Evolutionary conservation across 768 basidiomycete genomes (phyloP), one percentile per base, ranked within the genome.

Genomic region (Agaricus sinodeliciosus): DNA sequence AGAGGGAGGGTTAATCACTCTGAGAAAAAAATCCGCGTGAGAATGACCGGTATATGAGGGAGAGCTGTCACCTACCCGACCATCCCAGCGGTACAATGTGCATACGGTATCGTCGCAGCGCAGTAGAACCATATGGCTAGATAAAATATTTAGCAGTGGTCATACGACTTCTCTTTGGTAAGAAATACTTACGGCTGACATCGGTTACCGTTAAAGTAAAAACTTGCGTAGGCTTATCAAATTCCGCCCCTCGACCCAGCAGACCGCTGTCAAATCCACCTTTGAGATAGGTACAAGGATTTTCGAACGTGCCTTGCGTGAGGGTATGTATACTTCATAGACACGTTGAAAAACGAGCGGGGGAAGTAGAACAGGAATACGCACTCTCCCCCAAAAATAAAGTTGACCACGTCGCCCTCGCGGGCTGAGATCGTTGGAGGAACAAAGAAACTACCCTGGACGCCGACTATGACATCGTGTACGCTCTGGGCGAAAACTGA

Each of bases 261-360:
- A 69, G 49, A 0, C 72, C 71, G 48, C 64, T 70, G 42, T 70
- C 65, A 61, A 81, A 76, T 3, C 74, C 74, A 3, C 72, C 72
- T 0, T 55, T 49, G 9, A 73, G 62, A 11, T 67, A 68, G 31
- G 63, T 41, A 56, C 77, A 78, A 2, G 77, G 76, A 9, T 59
- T 51, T 0, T 66, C 63, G 50, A 68, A 67, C 0, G 60, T 52
- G 43, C 64, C 65, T 56, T 78, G 73, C 0, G 74, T 71, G 6
- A 74, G 70, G 9, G 69, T 66, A 58, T 78, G 76, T 16, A 56
- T 47, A 31, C 73, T 73, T 28, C 2, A 41, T 25, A 11, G 39
- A 19, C 16, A 15, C 9, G 35, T 40, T 9, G n/a, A 47, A 26
- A 9, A 43, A 35, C 16, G 15, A 49, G 4, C 9, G 2, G n/a